Evolutionary conservation across 106 monocot species (phyloP).

Genomic region (Platanthera guangdongensis): DNA sequence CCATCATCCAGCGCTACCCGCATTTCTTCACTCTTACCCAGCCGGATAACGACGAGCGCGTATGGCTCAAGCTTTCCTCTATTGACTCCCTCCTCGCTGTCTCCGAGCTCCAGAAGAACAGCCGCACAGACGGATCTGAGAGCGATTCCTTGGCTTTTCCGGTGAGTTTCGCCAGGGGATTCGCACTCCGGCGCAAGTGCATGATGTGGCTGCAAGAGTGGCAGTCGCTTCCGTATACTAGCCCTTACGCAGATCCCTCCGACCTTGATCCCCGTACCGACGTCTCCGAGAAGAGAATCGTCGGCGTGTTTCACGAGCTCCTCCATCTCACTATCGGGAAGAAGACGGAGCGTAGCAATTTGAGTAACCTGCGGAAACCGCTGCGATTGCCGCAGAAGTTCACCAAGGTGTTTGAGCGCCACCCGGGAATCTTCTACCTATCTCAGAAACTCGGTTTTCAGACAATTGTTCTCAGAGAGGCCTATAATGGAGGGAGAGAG

Average conservation of each 20-base stretch:
- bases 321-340: conserved; percentile 67
- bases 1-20: conserved; percentile 39
- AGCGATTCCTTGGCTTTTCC: conserved; percentile 41
- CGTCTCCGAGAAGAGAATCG: conserved; percentile 76
- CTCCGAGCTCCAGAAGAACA: conserved; percentile 39
- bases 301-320: conserved; percentile 86
- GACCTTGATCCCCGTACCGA: conserved; percentile 69
- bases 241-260: conserved; percentile 47
- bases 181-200: conserved; percentile 57
- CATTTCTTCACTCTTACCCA: conserved; percentile 27
- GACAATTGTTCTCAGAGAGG: conserved; percentile 85
- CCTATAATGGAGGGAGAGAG: conserved; percentile 33
- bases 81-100: conserved; percentile 52
- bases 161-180: conserved; percentile 62
- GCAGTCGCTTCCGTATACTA: conserved; percentile 72
- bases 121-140: neutral
- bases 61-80: conserved; percentile 45
- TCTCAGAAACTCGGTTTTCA: conserved; percentile 68
- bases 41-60: conserved; percentile 30
- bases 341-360: conserved; percentile 66
- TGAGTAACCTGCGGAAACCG: conserved; percentile 58
- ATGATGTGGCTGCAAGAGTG: conserved; percentile 70
- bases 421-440: conserved; percentile 88
- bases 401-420: conserved; percentile 86
- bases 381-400: conserved; percentile 75